A percentile compares a stretch with the other conserved stretches of the same genome.
Evolutionary conservation across 495 filamentous ascomycete genomes (phyloP).

Genomic region (Aspergillus bridgeri): DNA sequence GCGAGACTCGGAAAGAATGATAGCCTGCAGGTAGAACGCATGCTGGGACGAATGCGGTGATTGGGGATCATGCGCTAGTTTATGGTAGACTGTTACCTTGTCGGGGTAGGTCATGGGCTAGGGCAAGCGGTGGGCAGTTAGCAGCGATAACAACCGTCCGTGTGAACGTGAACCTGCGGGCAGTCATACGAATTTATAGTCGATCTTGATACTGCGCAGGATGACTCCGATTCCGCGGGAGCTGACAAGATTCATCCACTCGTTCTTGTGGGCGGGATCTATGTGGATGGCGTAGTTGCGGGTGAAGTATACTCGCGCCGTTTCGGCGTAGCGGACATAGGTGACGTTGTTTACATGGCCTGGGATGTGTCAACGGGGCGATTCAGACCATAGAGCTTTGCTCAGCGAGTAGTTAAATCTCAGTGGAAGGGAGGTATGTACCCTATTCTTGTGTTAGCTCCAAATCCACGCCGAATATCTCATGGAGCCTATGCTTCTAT

Average conservation of each 20-base stretch:
- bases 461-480: not conserved
- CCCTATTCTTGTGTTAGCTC: conserved; percentile 21
- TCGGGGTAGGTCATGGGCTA: conserved; percentile 90
- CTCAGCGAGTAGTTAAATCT: not conserved
- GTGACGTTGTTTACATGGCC: conserved; percentile 88
- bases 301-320: conserved; percentile 78
- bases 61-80: conserved; percentile 56
- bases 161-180: not conserved
- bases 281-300: conserved; percentile 67
- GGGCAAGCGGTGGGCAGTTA: conserved; percentile 4
- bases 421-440: not conserved
- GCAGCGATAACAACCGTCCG: not conserved
- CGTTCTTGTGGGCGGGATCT: conserved; percentile 59
- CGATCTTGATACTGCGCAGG: conserved; percentile 71
- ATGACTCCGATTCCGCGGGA: conserved; percentile 71
- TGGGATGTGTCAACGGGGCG: conserved; percentile 19
- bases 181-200: conserved; percentile 83
- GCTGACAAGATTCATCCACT: conserved; percentile 71
- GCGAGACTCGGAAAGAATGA: conserved; percentile 76
- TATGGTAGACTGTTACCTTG: conserved; percentile 84
- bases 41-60: conserved; percentile 34
- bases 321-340: conserved; percentile 83
- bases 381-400: not conserved
- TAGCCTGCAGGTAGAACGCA: conserved; percentile 54
- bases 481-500: not conserved